phyloP scores from a whole-genome alignment of 2,329 filamentous ascomycete species.

The Teratosphaeria zuluensis region DNA sequence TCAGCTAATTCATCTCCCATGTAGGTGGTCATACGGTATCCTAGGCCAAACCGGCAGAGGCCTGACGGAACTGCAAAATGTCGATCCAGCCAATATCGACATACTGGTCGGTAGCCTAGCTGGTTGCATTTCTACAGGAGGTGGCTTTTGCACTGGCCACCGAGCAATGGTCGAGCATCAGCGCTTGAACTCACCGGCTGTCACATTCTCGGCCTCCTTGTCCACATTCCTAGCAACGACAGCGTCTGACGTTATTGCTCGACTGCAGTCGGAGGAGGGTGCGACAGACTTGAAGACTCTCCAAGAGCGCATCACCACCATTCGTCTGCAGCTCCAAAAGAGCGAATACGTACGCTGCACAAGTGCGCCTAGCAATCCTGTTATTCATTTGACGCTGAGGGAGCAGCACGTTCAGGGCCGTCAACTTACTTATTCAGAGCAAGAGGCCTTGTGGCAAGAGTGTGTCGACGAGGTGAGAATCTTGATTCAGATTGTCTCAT shows the following conservation, averaged over 20 bases:
- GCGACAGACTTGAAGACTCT: no score
- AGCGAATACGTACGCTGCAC: constrained; percentile 85
- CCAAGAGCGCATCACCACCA: constrained; percentile 65
- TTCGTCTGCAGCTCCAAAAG: constrained; percentile 72
- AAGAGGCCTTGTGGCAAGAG: constrained; percentile 78
- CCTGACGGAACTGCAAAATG: constrained; percentile 91
- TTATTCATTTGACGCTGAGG: constrained; percentile 77
- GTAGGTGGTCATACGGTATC: constrained; percentile 69
- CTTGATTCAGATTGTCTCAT: no score
- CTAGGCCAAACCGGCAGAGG: constrained; percentile 85
- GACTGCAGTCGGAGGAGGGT: constrained; percentile 50
- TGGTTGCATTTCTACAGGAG: constrained; percentile 80
- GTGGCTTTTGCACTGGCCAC: constrained; percentile 92
- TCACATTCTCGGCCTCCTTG: constrained; percentile 90
- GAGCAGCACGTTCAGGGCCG: constrained; percentile 66
- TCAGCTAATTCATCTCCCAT: no score
- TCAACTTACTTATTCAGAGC: constrained; percentile 58
- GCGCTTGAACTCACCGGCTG: constrained; percentile 81
- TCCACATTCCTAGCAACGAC: constrained; percentile 94
- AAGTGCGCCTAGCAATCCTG: constrained; percentile 73
- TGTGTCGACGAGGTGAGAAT: constrained; percentile 65
- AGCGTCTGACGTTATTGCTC: constrained; percentile 76
- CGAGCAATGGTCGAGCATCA: constrained; percentile 93
- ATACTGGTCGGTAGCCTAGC: constrained; percentile 94
- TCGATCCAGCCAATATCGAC: constrained; percentile 84